phyloP scores from a whole-genome alignment of 2,329 filamentous ascomycete genomes.

The Talaromyces sp. region DNA sequence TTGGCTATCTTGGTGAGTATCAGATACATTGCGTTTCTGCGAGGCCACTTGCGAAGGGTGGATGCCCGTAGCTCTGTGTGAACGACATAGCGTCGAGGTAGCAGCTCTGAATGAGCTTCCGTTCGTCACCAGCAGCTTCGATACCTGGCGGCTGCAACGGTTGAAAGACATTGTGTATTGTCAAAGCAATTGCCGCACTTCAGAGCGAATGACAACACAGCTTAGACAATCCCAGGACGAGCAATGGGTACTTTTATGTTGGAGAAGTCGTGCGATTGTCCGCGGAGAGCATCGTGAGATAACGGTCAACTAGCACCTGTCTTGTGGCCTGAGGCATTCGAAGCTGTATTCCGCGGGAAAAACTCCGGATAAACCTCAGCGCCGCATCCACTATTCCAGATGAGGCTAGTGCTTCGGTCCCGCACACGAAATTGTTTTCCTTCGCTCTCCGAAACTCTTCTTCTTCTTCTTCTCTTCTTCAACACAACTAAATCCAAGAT shows the following conservation, averaged over 20 bases:
- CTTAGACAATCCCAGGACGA: not conserved
- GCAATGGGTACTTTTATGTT: constrained; percentile 2
- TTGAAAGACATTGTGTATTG: constrained; percentile 29
- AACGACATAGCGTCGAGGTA: constrained; percentile 16
- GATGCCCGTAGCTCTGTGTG: constrained; percentile 18
- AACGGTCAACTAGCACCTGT: constrained; percentile 1
- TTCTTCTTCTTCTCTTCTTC: constrained; percentile 40
- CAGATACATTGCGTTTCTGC: constrained; percentile 36
- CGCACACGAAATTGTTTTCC: constrained; percentile 7
- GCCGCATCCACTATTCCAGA: not conserved
- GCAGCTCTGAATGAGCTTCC: constrained; percentile 27
- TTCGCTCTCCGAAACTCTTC: constrained; percentile 19
- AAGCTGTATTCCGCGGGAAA: constrained; percentile 16
- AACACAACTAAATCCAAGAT: constrained; percentile 73
- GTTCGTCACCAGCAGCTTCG: constrained; percentile 26
- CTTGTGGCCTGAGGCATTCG: constrained; percentile 6
- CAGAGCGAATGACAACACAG: not conserved
- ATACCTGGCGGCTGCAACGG: constrained; percentile 33
- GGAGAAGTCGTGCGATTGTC: constrained; percentile 4
- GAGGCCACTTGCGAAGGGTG: constrained; percentile 20
- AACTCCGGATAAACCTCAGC: constrained; percentile 16
- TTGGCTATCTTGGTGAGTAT: constrained; percentile 35
- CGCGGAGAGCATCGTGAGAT: constrained; percentile 14
- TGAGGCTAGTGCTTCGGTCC: not conserved
- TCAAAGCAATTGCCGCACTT: not conserved